Percentiles rank a stretch among this genome's conserved stretches.
Evolutionary conservation across 257 asterid species (phyloP).

Genomic region (Salvia miltiorrhiza): DNA sequence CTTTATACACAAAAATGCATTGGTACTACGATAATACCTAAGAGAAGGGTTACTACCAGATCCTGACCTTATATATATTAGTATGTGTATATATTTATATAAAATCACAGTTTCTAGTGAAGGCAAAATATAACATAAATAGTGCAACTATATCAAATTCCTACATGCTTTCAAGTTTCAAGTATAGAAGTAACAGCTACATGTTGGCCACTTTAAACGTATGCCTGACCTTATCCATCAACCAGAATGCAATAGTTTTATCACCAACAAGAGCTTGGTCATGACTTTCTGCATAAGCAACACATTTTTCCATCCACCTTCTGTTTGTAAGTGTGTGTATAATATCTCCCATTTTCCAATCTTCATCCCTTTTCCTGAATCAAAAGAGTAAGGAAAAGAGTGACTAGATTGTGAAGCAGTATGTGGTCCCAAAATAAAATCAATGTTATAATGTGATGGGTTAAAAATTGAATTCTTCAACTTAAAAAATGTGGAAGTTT

Average conservation of each 20-base stretch:
- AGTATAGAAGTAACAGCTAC: neutral
- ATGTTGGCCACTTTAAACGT: neutral
- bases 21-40: no score
- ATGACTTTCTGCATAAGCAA: conserved; percentile 92
- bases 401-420: neutral
- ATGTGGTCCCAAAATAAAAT: neutral
- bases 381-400: conserved; percentile 20
- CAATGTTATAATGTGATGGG: neutral
- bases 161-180: conserved; percentile 11
- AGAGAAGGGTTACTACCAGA: no score
- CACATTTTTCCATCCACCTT: conserved; percentile 93
- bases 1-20: no score
- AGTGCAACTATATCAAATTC: neutral
- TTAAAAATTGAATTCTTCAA: neutral
- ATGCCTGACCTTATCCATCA: conserved; percentile 92
- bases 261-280: conserved; percentile 99
- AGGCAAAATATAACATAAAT: conserved; percentile 1
- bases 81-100: neutral
- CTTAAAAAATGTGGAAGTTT: neutral
- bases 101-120: neutral
- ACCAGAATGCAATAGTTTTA: conserved; percentile 97
- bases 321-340: conserved; percentile 79
- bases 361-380: conserved; percentile 91
- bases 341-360: conserved; percentile 95
- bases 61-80: no score